These are phyloP conservation scores for Diddensiella santjacobensis DNA, from an alignment of 805 yeast genomes.

Conservation along the genomic window DNA sequence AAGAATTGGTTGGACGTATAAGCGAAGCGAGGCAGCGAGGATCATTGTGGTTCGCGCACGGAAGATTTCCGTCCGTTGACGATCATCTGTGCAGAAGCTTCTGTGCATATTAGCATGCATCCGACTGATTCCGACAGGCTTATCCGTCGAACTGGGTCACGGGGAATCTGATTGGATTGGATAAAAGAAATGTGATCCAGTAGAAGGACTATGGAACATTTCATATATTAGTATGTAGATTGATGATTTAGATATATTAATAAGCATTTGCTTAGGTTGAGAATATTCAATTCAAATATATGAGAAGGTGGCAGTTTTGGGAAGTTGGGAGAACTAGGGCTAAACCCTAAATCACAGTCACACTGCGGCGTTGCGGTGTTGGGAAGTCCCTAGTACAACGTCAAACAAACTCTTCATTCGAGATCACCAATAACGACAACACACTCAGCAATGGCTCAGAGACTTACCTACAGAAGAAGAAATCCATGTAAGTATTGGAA, in stretches of 20 bases:
- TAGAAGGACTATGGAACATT: too few relatives aligned
- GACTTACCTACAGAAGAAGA: slow-evolving; percentile 99
- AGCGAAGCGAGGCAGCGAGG: too few relatives aligned
- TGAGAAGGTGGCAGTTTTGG: background rate
- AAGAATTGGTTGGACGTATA: too few relatives aligned
- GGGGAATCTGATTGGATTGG: too few relatives aligned
- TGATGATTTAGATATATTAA: too few relatives aligned
- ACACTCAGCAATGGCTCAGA: slow-evolving; percentile 83
- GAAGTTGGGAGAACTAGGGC: background rate
- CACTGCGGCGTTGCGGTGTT: background rate
- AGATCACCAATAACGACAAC: slow-evolving; percentile 4
- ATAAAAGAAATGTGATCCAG: too few relatives aligned
- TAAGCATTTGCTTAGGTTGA: too few relatives aligned
- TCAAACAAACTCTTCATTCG: slow-evolving; percentile 2
- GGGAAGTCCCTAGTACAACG: background rate
- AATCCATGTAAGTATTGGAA: slow-evolving; percentile 81
- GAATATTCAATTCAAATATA: background rate
- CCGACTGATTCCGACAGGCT: too few relatives aligned
- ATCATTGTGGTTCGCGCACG: too few relatives aligned
- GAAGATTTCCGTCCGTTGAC: background rate
- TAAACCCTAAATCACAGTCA: background rate
- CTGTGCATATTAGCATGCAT: too few relatives aligned
- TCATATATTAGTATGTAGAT: too few relatives aligned
- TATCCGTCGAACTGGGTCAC: too few relatives aligned
- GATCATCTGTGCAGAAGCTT: background rate